Evolutionary conservation across 2,329 filamentous ascomycete species (phyloP).

Genomic region (Aspergillus sp.): DNA sequence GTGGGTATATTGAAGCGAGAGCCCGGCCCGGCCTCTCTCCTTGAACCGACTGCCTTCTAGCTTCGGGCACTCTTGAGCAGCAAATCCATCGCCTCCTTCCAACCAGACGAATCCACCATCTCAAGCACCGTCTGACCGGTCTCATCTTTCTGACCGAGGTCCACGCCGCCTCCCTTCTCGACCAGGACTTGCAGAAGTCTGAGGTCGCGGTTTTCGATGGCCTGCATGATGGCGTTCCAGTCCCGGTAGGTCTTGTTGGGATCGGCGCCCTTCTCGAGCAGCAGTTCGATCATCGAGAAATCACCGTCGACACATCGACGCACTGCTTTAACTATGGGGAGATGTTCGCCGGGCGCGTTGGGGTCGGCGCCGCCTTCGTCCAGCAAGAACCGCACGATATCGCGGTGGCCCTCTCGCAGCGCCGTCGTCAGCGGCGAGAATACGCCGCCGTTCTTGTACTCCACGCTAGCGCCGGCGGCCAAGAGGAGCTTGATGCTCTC

Average conservation of each 20-base stretch:
- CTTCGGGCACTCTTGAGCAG: slow-evolving; percentile 29
- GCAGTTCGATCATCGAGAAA: slow-evolving; percentile 61
- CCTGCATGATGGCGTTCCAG: slow-evolving; percentile 66
- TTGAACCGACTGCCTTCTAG: not conserved
- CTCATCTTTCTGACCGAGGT: slow-evolving; percentile 56
- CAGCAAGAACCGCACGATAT: slow-evolving; percentile 63
- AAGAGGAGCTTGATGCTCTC: slow-evolving; percentile 67
- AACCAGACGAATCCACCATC: slow-evolving; percentile 58
- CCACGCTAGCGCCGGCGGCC: slow-evolving; percentile 63
- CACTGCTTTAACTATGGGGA: slow-evolving; percentile 69
- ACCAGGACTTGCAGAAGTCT: slow-evolving; percentile 55
- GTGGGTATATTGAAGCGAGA: no score
- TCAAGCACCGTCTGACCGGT: slow-evolving; percentile 56
- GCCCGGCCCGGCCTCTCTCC: no score
- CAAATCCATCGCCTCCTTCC: slow-evolving; percentile 57
- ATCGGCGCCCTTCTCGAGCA: slow-evolving; percentile 64
- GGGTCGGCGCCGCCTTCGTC: slow-evolving; percentile 63
- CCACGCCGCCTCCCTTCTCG: slow-evolving; percentile 48
- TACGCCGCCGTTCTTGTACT: slow-evolving; percentile 71
- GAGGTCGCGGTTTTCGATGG: slow-evolving; percentile 62
- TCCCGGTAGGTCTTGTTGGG: slow-evolving; percentile 67
- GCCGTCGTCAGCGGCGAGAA: slow-evolving; percentile 69
- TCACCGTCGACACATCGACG: slow-evolving; percentile 58
- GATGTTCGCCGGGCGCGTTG: slow-evolving; percentile 67
- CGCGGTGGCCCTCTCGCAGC: slow-evolving; percentile 61